Percentiles rank a stretch among this genome's conserved stretches.
These are phyloP conservation scores for Backusella psychrophila DNA, from an alignment of 192 early-diverging fungal species.

Conservation along the genomic window DNA sequence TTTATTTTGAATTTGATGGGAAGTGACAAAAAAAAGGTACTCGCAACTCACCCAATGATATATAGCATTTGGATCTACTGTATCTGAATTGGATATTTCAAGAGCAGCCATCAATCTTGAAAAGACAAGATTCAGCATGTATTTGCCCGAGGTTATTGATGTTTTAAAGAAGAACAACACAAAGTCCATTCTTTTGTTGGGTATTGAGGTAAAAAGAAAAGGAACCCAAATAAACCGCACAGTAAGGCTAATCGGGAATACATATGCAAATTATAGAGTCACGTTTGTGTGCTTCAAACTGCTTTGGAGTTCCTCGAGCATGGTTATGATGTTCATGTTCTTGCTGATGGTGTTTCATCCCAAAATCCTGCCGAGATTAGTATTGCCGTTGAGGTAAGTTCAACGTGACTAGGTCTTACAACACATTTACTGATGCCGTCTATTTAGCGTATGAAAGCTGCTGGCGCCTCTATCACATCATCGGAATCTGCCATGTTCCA, in stretches of 20 bases:
- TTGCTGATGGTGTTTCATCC: conserved; percentile 92
- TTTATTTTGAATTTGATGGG: background rate
- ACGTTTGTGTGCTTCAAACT: conserved; percentile 96
- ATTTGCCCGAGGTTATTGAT: conserved; percentile 55
- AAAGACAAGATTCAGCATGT: conserved; percentile 94
- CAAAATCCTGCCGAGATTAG: conserved; percentile 79
- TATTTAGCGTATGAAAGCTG: conserved; percentile 48
- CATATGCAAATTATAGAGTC: conserved; percentile 53
- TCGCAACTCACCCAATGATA: background rate
- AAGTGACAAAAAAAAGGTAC: background rate
- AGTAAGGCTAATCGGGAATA: background rate
- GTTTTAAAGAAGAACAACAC: conserved; percentile 51
- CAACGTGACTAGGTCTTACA: background rate
- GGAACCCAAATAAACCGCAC: background rate
- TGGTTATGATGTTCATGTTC: conserved; percentile 78
- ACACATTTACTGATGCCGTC: background rate
- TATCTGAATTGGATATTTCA: conserved; percentile 70
- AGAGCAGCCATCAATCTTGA: conserved; percentile 51
- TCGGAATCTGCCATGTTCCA: conserved; percentile 79
- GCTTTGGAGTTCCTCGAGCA: conserved; percentile 83
- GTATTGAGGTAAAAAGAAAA: conserved; percentile 77
- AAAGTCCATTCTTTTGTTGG: conserved; percentile 81
- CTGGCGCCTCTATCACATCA: conserved; percentile 72
- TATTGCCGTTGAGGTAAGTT: conserved; percentile 72
- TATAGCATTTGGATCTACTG: conserved; percentile 75